A percentile compares a stretch with the other conserved stretches of the same genome.
Evolutionary conservation across 306 rosid genomes (phyloP).

Genomic region (Cucumis melo): DNA sequence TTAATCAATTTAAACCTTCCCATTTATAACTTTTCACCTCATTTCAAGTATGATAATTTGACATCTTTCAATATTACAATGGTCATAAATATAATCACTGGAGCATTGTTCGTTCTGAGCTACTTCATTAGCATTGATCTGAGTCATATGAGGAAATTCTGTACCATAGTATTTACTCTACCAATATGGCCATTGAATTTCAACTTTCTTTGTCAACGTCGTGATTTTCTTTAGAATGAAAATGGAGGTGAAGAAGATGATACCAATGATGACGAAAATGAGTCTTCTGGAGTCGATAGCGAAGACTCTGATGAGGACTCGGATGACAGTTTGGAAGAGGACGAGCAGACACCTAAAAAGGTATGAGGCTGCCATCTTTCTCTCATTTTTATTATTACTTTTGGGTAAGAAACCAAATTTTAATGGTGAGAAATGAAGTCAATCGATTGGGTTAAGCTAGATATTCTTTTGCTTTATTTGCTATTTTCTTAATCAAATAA

Average conservation of each 20-base stretch:
- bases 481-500: background rate
- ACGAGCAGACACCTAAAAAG: slow-evolving; percentile 38
- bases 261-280: slow-evolving; percentile 1
- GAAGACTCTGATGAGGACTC: slow-evolving; percentile 19
- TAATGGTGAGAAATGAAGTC: background rate
- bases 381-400: background rate
- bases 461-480: background rate
- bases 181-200: background rate
- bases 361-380: slow-evolving; percentile 16
- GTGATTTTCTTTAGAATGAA: background rate
- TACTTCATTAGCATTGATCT: background rate
- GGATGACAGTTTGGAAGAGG: slow-evolving; percentile 26
- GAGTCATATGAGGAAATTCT: background rate
- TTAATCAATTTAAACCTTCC: no score
- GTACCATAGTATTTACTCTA: background rate
- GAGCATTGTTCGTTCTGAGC: background rate
- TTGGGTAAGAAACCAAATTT: background rate
- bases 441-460: background rate
- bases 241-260: slow-evolving; percentile 1
- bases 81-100: background rate
- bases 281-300: background rate
- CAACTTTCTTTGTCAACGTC: background rate
- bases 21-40: no score
- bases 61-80: background rate
- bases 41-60: background rate